Percentiles rank a stretch among this genome's conserved stretches.
Evolutionary conservation across 1,139 yeast genomes (phyloP).

Genomic region (Candida sp.): DNA sequence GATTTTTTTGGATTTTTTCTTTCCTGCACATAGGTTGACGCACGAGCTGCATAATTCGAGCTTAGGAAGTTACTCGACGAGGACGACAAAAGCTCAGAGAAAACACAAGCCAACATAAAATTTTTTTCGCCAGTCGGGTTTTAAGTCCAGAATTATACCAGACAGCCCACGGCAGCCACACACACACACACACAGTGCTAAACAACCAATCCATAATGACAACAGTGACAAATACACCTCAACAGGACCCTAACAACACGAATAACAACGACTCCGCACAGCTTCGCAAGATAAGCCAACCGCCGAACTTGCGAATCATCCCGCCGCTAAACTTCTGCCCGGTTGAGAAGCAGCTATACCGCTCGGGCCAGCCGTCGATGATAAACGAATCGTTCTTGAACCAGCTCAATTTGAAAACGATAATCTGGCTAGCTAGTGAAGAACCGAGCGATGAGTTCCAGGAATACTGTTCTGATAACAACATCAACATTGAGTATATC

Average conservation of each 20-base stretch:
- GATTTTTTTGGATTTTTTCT: too few species aligned
- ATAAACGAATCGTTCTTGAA: conserved; percentile 86
- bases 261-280: conserved; percentile 3
- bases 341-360: conserved; percentile 82
- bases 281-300: conserved; percentile 27
- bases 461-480: conserved; percentile 76
- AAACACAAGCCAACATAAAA: too few species aligned
- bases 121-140: background rate
- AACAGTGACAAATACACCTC: conserved; percentile 6
- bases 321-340: conserved; percentile 97
- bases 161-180: background rate
- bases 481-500: conserved; percentile 66
- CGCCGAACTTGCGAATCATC: conserved; percentile 71
- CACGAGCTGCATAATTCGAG: too few species aligned
- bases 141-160: background rate
- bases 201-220: background rate
- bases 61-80: too few species aligned
- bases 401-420: conserved; percentile 75
- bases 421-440: conserved; percentile 94
- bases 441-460: conserved; percentile 91
- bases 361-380: conserved; percentile 98
- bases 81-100: too few species aligned
- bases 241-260: background rate
- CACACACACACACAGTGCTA: too few species aligned
- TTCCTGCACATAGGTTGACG: too few species aligned